These are phyloP conservation scores for Chenopodium quinoa DNA, from an alignment of 148 eudicot species.

Conservation along the genomic window DNA sequence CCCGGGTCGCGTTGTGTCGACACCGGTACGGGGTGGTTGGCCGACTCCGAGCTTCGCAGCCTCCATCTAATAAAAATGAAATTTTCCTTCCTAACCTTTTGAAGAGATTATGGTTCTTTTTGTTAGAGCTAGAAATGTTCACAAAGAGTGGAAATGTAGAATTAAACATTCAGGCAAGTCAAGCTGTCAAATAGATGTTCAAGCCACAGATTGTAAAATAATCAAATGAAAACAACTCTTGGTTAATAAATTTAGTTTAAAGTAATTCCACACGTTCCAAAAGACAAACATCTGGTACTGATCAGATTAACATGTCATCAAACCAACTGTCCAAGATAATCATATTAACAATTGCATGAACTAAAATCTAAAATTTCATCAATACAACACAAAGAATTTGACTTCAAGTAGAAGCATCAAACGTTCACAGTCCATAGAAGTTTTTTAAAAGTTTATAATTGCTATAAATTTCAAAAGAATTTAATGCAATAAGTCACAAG, in stretches of 20 bases:
- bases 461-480: background rate
- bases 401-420: background rate
- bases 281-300: background rate
- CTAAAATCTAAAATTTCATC: background rate
- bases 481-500: background rate
- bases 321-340: background rate
- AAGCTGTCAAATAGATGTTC: background rate
- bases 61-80: background rate
- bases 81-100: background rate
- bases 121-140: background rate
- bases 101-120: background rate
- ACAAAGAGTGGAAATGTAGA: background rate
- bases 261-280: background rate
- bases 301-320: background rate
- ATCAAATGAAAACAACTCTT: background rate
- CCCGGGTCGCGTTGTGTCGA: too few relatives aligned
- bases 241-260: background rate
- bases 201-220: background rate
- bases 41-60: too few relatives aligned
- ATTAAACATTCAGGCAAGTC: background rate
- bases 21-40: too few relatives aligned
- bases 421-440: background rate
- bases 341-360: background rate
- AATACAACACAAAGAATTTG: background rate
- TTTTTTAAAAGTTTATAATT: background rate